Conservation (phyloP, 2,329 filamentous ascomycete species). For the Rachicladosporium sp. region DNA sequence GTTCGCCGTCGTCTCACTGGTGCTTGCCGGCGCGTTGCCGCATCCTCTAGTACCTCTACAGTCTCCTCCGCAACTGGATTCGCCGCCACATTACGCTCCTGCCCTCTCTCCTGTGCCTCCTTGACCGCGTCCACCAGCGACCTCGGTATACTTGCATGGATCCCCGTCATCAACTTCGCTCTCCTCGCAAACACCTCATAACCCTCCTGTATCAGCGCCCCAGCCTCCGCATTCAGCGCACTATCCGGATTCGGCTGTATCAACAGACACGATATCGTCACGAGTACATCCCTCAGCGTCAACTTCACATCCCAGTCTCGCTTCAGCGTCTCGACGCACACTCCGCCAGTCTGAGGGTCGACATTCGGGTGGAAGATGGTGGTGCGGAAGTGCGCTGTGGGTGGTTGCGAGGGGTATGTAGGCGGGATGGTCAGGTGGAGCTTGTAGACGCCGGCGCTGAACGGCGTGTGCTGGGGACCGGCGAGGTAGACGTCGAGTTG, state of each 20-base stretch:
- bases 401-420: slow-evolving; percentile 40
- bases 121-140: slow-evolving; percentile 32
- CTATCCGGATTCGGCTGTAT: slow-evolving; percentile 54
- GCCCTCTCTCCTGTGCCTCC: slow-evolving; percentile 43
- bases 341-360: slow-evolving; percentile 47
- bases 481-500: slow-evolving; percentile 46
- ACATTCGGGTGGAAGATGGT: slow-evolving; percentile 54
- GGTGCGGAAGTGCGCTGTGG: slow-evolving; percentile 48
- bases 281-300: slow-evolving; percentile 46
- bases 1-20: slow-evolving; percentile 15
- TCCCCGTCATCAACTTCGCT: slow-evolving; percentile 49
- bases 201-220: slow-evolving; percentile 46
- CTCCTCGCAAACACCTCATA: slow-evolving; percentile 45
- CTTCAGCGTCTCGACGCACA: slow-evolving; percentile 54
- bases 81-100: slow-evolving; percentile 13
- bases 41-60: slow-evolving; percentile 9
- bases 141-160: slow-evolving; percentile 44
- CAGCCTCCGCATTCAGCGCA: slow-evolving; percentile 49
- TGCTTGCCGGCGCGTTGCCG: slow-evolving; percentile 8
- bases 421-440: slow-evolving; percentile 48
- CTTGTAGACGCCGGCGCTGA: slow-evolving; percentile 46
- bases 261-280: slow-evolving; percentile 49
- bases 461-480: slow-evolving; percentile 49
- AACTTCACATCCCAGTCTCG: slow-evolving; percentile 48
- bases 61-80: slow-evolving; percentile 6